A percentile compares a stretch with the other conserved stretches of the same genome.
Conservation (phyloP, 768 basidiomycete species). For the Boletus rubropictus region DNA sequence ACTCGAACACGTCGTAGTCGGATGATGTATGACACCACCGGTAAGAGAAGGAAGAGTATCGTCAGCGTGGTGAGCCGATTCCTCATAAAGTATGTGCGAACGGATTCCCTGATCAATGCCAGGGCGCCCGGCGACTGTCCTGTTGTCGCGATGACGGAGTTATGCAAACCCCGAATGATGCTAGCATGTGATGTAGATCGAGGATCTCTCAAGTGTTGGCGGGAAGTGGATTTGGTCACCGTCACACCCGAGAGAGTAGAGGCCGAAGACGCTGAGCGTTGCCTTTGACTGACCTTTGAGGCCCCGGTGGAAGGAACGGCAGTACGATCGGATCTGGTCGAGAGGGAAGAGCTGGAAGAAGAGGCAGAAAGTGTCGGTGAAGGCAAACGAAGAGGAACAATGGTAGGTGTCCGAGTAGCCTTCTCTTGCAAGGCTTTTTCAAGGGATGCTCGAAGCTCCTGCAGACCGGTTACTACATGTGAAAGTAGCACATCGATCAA, state of each 20-base stretch:
- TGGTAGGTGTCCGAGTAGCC: slow-evolving; percentile 12
- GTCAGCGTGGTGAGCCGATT: slow-evolving; percentile 45
- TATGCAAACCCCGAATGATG: slow-evolving; percentile 9
- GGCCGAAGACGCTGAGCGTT: slow-evolving; percentile 17
- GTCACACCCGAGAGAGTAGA: slow-evolving; percentile 25
- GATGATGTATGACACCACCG: slow-evolving; percentile 43
- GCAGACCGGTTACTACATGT: slow-evolving; percentile 6
- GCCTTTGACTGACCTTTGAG: slow-evolving; percentile 12
- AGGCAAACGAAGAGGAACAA: slow-evolving; percentile 30
- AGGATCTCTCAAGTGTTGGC: slow-evolving; percentile 3
- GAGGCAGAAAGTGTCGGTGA: slow-evolving; percentile 53
- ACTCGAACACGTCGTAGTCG: slow-evolving; percentile 42
- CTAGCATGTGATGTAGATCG: slow-evolving; percentile 12
- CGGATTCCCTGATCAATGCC: slow-evolving; percentile 42
- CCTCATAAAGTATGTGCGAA: slow-evolving; percentile 44
- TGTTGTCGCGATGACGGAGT: slow-evolving; percentile 9
- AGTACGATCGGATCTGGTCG: slow-evolving; percentile 69
- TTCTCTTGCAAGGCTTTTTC: slow-evolving; percentile 30
- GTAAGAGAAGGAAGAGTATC: slow-evolving; percentile 37
- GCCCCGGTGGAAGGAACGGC: slow-evolving; percentile 42
- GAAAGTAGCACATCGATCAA: not conserved
- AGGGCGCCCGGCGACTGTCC: slow-evolving; percentile 25
- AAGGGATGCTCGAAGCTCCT: slow-evolving; percentile 32
- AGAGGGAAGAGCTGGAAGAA: slow-evolving; percentile 59
- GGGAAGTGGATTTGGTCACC: slow-evolving; percentile 17